Evolutionary conservation across 306 rosid genomes (phyloP), one percentile per base, ranked within the genome.

Genomic region (Quercus berberidifolia): DNA sequence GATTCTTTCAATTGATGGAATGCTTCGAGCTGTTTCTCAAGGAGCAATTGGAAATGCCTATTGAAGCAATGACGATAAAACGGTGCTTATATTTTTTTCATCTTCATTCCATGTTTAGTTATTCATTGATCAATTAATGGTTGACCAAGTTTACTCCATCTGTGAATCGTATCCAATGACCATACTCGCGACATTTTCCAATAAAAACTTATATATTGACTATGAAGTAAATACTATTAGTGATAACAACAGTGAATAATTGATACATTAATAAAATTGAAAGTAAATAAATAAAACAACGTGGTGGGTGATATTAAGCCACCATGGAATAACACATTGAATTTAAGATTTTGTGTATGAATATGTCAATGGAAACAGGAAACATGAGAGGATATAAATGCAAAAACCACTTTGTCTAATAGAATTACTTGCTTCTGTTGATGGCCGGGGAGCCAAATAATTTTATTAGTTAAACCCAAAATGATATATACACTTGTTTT

Each of bases 21-120:
- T 89, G 92, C 92, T 89, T 81, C 90, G 89, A 3, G 90, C 92
- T 25, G 90, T 89, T 69, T 89, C 92, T 19, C 92, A 89, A 75
- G 92, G 92, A 57, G 92, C 92, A 51, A 89, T 89, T 41, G 89
- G 92, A 63, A 86, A 86, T 74, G 90, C 92, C 75, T 85, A 87
- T 81, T 85, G 92, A 74, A 89, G 56, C 31, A 55, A 83, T 43
- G 97, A 91, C 30, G 85, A 90, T 72, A 89, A 85, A 81, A 93
- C 91, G 97, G 98, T 93, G 79, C 4, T 49, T 49, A 49, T 49
- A 84, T 83, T 49, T 80, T 65, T 33, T 54, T 11, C 49, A 43
- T 13, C 5, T 33, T 70, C 76, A 55, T 75, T 14, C 15, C 58
- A 19, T 28, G 17, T 73, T 57, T 58, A 17, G 38, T 69, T 1